Evolutionary conservation across 257 asterid species (phyloP), one percentile per base, ranked within the genome.

Genomic region (Plectranthus barbatus): DNA sequence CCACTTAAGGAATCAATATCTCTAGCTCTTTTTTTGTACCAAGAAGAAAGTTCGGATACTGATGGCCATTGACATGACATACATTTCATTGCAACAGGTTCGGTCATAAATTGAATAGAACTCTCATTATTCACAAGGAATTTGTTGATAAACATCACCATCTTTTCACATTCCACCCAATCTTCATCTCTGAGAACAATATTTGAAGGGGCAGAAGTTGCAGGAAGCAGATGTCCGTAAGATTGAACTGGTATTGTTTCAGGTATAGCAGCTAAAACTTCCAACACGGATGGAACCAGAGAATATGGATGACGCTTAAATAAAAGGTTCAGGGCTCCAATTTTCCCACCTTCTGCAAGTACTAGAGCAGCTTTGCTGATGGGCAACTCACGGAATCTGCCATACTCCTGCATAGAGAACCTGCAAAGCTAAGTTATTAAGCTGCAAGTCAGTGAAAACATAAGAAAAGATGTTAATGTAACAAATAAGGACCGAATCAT

Each of bases 11-110:
- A 60, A 73, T 93, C 99, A 65, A 93, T 93, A 65, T 81, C 95
- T 73, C 87, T 79, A 78, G 96, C 95, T 81, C 99, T 77, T 74
- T 77, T 83, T 81, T 76, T 87, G 89, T 90, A 93, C 99, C 99
- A 93, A 52, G 78, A 65, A 44, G 88, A 78, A 44, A 93, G 97
- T 65, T 81, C 95, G 68, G 84, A 67, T 64, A 73, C 44, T 45
- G 99, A 85, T 69, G 99, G 96, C 99, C 96, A 93, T 42, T 74
- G 83, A 75, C 70, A 82, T 52, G 80, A 78, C 74, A 54, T 46
- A 80, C 71, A 80, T 73, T 81, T 87, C 78, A 76, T 83, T 62
- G 79, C 54, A 56, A 91, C 74, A 62, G 86, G 91, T 72, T 93
- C 99, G 53, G 99, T 93, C 77, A 88, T 75, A 56, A 74, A 76